Conservation (phyloP, 176 grass and related monocot species). For the Phoenix roebelenii region DNA sequence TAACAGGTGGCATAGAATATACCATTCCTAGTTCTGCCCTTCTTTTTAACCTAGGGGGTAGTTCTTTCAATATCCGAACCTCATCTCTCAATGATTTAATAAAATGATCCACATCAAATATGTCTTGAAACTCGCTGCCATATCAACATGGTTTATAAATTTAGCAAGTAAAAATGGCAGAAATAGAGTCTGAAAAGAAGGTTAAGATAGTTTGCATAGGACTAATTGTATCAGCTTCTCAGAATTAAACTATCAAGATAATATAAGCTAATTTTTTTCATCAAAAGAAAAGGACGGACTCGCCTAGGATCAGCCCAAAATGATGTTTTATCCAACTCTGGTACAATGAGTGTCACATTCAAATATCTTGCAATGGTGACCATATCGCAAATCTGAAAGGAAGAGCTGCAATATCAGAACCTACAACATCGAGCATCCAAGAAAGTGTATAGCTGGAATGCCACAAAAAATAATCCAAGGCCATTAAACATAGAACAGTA, state of each 20-base stretch:
- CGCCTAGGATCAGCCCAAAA: conserved; percentile 93
- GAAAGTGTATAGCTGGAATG: too few species aligned
- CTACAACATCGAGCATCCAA: neutral
- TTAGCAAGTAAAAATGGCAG: too few species aligned
- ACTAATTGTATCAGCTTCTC: too few species aligned
- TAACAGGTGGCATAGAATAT: conserved; percentile 76
- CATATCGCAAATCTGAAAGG: conserved; percentile 86
- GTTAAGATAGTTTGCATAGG: too few species aligned
- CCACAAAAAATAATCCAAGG: too few species aligned
- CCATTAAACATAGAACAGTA: too few species aligned
- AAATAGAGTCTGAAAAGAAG: too few species aligned
- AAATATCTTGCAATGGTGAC: conserved; percentile 89
- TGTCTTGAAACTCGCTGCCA: conserved; percentile 80
- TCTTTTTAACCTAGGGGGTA: conserved; percentile 63
- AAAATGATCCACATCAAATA: conserved; percentile 95
- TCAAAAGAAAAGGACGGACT: conserved; percentile 4
- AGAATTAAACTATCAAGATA: too few species aligned
- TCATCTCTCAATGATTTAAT: conserved; percentile 84
- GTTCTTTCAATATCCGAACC: conserved; percentile 71
- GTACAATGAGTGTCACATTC: conserved; percentile 83
- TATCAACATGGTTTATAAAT: neutral
- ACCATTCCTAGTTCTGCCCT: conserved; percentile 50
- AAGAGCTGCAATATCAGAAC: conserved; percentile 5
- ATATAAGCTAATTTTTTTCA: too few species aligned
- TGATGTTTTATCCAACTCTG: conserved; percentile 83